Evolutionary conservation across 2,329 filamentous ascomycete species (phyloP), one percentile per base, ranked within the genome.

Genomic region (Xylariaceae sp.): DNA sequence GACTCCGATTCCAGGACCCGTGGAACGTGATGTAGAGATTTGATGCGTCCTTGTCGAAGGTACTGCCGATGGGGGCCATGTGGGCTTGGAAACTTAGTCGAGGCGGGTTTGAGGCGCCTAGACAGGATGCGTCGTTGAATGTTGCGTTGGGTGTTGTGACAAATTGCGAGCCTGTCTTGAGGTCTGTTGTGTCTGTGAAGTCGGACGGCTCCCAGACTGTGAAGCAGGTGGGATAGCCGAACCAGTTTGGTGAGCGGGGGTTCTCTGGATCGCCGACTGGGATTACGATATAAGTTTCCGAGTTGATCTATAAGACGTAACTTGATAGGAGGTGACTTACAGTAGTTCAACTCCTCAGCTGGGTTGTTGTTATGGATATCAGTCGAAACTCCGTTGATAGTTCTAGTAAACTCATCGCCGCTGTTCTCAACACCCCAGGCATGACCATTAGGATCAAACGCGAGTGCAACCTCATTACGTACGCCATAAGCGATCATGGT

Each of bases 301-400:
- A 11, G 4, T 35, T 23, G 9, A 42, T 11, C 18, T 11, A 18
- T 53, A 17, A 4, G 18, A 13, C 18, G 42, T 23, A 3, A 13
- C 44, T 45, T 9, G 1, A 18, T 39, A 30, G 23, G 51, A 2
- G 42, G 37, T 11, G 37, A 34, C 65, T 66, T 37, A 70, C 68
- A 80, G 71, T 82, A 88, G 70, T 88, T 88, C 66, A 88, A 68
- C 70, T 88, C 82, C 68, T 88, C 85, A 7, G 80, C 85, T 0
- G 85, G 85, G 65, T 88, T 88, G 67, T 85, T 76, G 60, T 81
- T 74, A 62, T 86, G 82, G 51, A 86, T 78, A 61, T 84, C 80
- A 17, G 62, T 62, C n/a, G 63, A 44, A 51, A 66, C 62, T 51
- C 67, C 67, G 55, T 78, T 69, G 17, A 78, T 78, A 18, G 77